These are phyloP conservation scores for Paratinospora sagittata DNA, from an alignment of 164 flowering plant species.

Conservation along the genomic window DNA sequence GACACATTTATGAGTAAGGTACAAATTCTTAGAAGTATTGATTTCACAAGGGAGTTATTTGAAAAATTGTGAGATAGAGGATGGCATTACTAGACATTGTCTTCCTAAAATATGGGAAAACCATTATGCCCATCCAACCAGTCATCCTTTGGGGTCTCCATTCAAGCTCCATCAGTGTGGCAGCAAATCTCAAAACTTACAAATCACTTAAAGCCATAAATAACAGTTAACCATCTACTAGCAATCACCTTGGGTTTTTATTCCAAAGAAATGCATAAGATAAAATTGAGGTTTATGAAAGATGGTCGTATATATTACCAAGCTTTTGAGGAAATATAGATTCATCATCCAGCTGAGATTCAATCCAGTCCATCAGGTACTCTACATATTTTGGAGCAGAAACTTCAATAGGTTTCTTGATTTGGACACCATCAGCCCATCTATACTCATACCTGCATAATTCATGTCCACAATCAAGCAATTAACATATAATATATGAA, in stretches of 20 bases:
- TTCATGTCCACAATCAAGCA: slow-evolving; percentile 13
- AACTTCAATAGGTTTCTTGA: slow-evolving; percentile 96
- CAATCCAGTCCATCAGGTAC: slow-evolving; percentile 98
- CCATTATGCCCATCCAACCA: background rate
- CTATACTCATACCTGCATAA: slow-evolving; percentile 81
- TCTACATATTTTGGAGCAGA: slow-evolving; percentile 99
- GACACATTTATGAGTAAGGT: no score
- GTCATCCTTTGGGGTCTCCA: background rate
- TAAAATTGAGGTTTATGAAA: background rate
- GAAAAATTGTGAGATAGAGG: background rate
- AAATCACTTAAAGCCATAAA: background rate
- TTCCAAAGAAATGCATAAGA: background rate
- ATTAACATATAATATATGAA: background rate
- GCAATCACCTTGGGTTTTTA: background rate
- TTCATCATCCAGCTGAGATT: slow-evolving; percentile 89
- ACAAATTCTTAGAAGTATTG: no score
- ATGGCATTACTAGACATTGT: background rate
- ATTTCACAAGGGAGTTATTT: no score
- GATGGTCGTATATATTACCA: slow-evolving; percentile 33
- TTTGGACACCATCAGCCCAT: slow-evolving; percentile 98
- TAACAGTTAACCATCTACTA: background rate
- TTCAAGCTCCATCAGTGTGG: background rate
- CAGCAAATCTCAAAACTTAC: background rate
- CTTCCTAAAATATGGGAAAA: background rate
- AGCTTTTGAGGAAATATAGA: slow-evolving; percentile 95